Conservation (phyloP, 2,329 filamentous ascomycete species). For the Nemania abortiva region DNA sequence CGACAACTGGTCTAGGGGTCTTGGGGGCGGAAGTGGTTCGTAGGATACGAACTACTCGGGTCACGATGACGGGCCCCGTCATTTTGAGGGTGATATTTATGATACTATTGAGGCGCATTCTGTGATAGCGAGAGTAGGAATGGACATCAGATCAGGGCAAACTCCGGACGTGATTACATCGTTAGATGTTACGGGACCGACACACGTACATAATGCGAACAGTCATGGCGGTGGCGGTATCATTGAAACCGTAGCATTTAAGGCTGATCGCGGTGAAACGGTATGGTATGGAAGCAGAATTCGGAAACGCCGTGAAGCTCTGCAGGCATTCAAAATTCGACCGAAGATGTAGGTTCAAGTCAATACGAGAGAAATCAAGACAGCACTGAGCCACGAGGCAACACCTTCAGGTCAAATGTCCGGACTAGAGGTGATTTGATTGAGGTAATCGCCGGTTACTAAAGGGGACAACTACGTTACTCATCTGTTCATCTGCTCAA, state of each 20-base stretch:
- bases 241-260: background rate
- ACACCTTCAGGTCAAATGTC: too few species aligned
- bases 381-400: too few species aligned
- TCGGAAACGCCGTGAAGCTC: background rate
- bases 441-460: too few species aligned
- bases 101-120: background rate
- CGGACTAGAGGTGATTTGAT: too few species aligned
- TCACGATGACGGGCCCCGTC: background rate
- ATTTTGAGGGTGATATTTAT: background rate
- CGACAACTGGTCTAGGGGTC: background rate
- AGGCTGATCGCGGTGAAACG: background rate
- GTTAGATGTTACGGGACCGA: background rate
- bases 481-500: too few species aligned
- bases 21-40: background rate
- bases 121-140: background rate
- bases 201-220: background rate
- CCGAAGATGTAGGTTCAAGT: background rate
- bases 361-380: too few species aligned
- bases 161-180: background rate
- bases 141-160: background rate
- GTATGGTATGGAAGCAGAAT: background rate
- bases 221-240: background rate
- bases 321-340: background rate
- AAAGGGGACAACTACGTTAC: too few species aligned
- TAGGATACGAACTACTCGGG: background rate